These are phyloP conservation scores for Pyricularia grisea DNA, from an alignment of 2,329 filamentous ascomycete genomes.

Conservation along the genomic window DNA sequence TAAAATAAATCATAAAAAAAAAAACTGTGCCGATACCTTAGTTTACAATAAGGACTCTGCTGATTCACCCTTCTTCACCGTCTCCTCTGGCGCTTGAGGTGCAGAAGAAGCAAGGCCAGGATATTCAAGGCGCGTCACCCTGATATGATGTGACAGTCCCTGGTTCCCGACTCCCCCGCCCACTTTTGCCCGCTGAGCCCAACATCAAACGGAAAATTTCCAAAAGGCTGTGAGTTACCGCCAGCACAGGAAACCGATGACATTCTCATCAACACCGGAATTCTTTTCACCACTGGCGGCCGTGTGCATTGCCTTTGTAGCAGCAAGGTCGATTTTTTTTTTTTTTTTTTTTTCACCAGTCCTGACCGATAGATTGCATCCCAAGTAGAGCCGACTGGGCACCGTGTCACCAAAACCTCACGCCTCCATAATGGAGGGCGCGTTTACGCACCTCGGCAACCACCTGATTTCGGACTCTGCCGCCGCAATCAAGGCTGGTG, in stretches of 20 bases:
- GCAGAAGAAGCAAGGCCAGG: not conserved
- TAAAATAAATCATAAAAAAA: not conserved
- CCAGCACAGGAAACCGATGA: not conserved
- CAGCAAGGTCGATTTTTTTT: not conserved
- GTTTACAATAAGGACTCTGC: not conserved
- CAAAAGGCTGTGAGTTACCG: slow-evolving; percentile 1
- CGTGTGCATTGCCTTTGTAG: not conserved
- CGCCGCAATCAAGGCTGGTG: slow-evolving; percentile 78
- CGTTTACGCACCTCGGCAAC: slow-evolving; percentile 82
- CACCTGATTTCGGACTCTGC: slow-evolving; percentile 77
- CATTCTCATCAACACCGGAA: not conserved
- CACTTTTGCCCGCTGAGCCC: slow-evolving; percentile 1
- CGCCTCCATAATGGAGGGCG: slow-evolving; percentile 61
- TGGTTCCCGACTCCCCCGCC: not conserved
- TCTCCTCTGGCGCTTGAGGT: not conserved
- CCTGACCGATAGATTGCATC: not conserved
- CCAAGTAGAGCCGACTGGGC: not conserved
- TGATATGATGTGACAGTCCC: slow-evolving; percentile 7
- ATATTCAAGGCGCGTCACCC: not conserved
- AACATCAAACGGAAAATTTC: not conserved
- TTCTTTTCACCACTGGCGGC: not conserved
- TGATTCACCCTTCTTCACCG: not conserved
- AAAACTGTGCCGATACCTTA: not conserved
- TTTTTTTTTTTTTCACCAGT: not conserved
- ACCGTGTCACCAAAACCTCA: not conserved